Base-by-base conservation (phyloP, 2,329 filamentous ascomycete genomes). In the Dryadomyces sulphureus region DNA sequence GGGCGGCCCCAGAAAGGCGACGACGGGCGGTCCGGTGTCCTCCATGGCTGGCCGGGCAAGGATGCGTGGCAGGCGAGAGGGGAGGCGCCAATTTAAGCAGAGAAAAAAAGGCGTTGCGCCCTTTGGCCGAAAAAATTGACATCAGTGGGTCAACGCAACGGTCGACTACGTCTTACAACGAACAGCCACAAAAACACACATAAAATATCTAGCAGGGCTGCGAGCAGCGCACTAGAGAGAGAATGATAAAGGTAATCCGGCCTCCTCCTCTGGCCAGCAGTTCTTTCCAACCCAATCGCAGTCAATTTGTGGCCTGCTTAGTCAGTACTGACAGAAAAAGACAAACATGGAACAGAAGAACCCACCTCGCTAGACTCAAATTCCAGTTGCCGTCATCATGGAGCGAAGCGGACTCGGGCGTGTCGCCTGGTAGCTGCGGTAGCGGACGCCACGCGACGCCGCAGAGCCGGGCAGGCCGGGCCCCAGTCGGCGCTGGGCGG, bases 331-430 rank as follows among this genome's bases (percentile, higher is more conserved):
- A 32, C 11, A 9, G 11, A 32, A 32, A 12, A 12, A 8, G 9
- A 8, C 9, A 32, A 3, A 12, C 4, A 12, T 9, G 12, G 25
- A 7, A 32, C 27, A 32, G 4, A 12, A 32, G n/a, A 4, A 32
- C 27, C 7, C 27, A 32, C 27, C 27, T 12, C 27, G 22, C 27
- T n/a, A 35, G 38, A 45, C 44, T 41, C 44, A 46, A 45, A 46
- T 69, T 73, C 68, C 77, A 72, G 67, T 67, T 63, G 69, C 68
- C 71, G 68, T 77, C 76, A 73, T 79, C 66, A 78, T 71, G 66
- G 72, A 73, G 67, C 76, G 77, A 68, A 81, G 76, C 67, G 77
- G 77, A 67, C 77, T 81, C 56, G 76, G 77, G 61, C 70, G 73
- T 59, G 68, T 69, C 62, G 72, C 72, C 65, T 72, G 66, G 58